These are phyloP conservation scores for Aspergillus alliaceus DNA, from an alignment of 2,329 filamentous ascomycete species.

Conservation along the genomic window DNA sequence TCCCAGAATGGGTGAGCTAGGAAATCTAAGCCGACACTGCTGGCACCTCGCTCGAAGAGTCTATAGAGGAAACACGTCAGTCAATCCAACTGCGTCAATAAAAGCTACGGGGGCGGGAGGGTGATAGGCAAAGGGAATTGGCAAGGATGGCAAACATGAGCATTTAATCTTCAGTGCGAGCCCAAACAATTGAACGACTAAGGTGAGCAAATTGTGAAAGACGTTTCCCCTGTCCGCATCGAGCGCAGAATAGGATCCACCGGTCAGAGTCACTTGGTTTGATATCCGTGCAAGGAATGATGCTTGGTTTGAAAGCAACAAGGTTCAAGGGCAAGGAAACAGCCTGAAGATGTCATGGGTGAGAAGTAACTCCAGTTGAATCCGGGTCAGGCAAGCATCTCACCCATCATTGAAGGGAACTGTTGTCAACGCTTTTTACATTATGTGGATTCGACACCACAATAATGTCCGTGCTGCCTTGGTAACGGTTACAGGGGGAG, in stretches of 20 bases:
- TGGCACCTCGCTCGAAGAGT: constrained; percentile 86
- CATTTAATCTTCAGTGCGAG: constrained; percentile 37
- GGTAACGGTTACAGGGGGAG: constrained; percentile 58
- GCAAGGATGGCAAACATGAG: constrained; percentile 51
- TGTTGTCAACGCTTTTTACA: constrained; percentile 38
- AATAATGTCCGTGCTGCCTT: constrained; percentile 40
- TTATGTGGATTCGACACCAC: constrained; percentile 36
- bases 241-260: constrained; percentile 34
- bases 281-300: constrained; percentile 28
- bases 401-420: constrained; percentile 51
- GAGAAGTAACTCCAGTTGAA: constrained; percentile 49
- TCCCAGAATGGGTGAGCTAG: constrained; percentile 97
- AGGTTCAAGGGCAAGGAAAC: constrained; percentile 44
- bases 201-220: constrained; percentile 30
- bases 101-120: constrained; percentile 32
- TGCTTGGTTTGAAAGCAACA: constrained; percentile 27
- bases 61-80: constrained; percentile 54
- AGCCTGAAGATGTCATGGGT: constrained; percentile 54
- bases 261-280: constrained; percentile 30
- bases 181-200: constrained; percentile 42
- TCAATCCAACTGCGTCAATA: constrained; percentile 17
- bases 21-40: constrained; percentile 86
- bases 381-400: constrained; percentile 64
- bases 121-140: constrained; percentile 36
- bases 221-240: constrained; percentile 30